phyloP scores from a whole-genome alignment of 2,329 filamentous ascomycete species.

The Parafenestella ontariensis region DNA sequence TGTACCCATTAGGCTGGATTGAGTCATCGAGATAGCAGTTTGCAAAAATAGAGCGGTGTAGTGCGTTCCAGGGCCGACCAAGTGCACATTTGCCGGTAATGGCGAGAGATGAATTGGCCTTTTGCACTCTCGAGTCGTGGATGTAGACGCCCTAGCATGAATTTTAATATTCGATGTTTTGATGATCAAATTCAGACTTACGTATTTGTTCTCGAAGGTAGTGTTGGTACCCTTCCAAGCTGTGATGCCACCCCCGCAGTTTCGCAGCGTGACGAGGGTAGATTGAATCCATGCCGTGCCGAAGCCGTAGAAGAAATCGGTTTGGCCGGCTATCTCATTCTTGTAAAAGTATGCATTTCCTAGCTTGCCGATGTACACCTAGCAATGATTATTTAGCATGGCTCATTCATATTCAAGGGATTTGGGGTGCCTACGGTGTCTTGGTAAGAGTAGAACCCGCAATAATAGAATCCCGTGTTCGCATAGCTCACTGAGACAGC shows the following conservation, averaged over 20 bases:
- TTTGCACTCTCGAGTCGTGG: slow-evolving; percentile 60
- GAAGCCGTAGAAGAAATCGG: slow-evolving; percentile 74
- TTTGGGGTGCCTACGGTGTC: slow-evolving; percentile 61
- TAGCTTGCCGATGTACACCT: slow-evolving; percentile 67
- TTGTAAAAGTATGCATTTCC: slow-evolving; percentile 71
- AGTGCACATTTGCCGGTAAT: slow-evolving; percentile 60
- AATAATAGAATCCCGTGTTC: slow-evolving; percentile 72
- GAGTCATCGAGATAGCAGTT: slow-evolving; percentile 62
- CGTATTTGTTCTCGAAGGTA: slow-evolving; percentile 69
- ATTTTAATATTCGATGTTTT: too few species aligned
- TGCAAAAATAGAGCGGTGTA: slow-evolving; percentile 65
- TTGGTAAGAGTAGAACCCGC: slow-evolving; percentile 71
- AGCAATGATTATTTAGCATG: not conserved
- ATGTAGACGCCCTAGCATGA: slow-evolving; percentile 70
- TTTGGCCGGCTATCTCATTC: slow-evolving; percentile 67
- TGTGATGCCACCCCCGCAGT: slow-evolving; percentile 71
- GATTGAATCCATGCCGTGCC: slow-evolving; percentile 68
- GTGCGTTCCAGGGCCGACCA: slow-evolving; percentile 68
- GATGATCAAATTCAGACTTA: slow-evolving; percentile 4
- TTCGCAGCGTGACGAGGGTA: slow-evolving; percentile 62
- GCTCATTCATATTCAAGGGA: not conserved
- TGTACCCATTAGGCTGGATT: slow-evolving; percentile 63
- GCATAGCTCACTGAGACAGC: slow-evolving; percentile 68
- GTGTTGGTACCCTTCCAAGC: slow-evolving; percentile 75
- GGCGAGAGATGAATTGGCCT: slow-evolving; percentile 59